These are phyloP conservation scores for Suillus clintonianus DNA, from an alignment of 768 basidiomycete species.

Conservation along the genomic window DNA sequence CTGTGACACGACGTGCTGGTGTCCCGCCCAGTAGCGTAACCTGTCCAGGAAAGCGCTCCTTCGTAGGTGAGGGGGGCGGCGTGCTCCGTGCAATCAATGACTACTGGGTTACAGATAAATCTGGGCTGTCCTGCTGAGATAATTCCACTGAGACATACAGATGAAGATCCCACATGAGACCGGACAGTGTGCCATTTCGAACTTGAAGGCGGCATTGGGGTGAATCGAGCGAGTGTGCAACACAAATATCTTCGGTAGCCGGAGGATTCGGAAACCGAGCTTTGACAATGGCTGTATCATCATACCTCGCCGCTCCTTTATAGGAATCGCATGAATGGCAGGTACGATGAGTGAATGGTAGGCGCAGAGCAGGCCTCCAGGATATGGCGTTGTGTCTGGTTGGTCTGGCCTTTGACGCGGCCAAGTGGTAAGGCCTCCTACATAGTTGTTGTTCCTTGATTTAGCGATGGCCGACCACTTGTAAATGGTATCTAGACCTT, in stretches of 20 bases:
- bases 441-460: neutral
- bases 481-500: neutral
- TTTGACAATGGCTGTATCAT: neutral
- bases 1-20: constrained; percentile 15
- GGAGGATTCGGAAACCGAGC: neutral
- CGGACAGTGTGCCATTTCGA: neutral
- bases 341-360: neutral
- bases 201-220: neutral
- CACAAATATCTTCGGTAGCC: no score
- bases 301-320: neutral
- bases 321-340: neutral
- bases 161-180: neutral
- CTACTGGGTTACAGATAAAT: neutral
- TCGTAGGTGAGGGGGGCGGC: neutral
- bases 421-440: neutral
- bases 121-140: no score
- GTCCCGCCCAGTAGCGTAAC: neutral
- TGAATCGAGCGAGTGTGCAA: neutral
- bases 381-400: neutral
- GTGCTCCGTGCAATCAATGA: neutral
- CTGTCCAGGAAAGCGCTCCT: neutral
- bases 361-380: neutral
- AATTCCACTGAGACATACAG: neutral
- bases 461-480: neutral
- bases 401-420: neutral